Percentiles rank a stretch among this genome's conserved stretches.
Conservation (phyloP, 148 eudicot species). For the Chenopodium quinoa region DNA sequence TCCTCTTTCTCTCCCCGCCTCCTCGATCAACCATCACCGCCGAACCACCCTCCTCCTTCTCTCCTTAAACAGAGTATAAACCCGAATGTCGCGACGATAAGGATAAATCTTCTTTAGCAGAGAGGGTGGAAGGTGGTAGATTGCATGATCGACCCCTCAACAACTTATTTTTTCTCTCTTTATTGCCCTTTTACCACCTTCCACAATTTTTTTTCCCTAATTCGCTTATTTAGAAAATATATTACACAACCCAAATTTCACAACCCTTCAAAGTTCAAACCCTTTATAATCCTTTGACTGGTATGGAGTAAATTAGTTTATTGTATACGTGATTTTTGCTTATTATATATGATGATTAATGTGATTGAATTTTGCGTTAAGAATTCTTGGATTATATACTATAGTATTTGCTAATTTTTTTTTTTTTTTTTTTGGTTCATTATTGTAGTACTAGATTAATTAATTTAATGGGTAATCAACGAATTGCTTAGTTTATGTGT, state of each 20-base stretch:
- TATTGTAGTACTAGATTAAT: neutral
- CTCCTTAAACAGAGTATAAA: conserved; percentile 15
- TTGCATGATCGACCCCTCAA: conserved; percentile 35
- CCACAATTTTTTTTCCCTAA: neutral
- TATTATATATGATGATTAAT: neutral
- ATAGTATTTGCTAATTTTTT: neutral
- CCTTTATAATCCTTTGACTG: neutral
- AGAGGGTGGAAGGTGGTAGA: conserved; percentile 24
- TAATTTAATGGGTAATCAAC: neutral
- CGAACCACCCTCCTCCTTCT: neutral
- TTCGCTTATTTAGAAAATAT: neutral
- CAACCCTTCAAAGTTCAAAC: too few relatives aligned
- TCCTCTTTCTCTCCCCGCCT: neutral
- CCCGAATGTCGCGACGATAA: neutral
- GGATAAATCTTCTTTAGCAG: neutral
- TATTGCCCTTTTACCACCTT: conserved; percentile 25
- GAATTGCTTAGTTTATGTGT: neutral
- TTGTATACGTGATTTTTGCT: conserved; percentile 6
- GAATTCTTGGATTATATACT: neutral
- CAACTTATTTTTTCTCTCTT: conserved; percentile 1
- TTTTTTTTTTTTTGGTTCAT: conserved; percentile 1
- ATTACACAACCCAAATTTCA: too few relatives aligned
- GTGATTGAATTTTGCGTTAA: neutral
- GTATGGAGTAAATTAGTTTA: neutral
- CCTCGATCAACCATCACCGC: neutral